Evolutionary conservation across 345 rosid genomes (phyloP), one percentile per base, ranked within the genome.

Genomic region (Streptanthus diversifolius): DNA sequence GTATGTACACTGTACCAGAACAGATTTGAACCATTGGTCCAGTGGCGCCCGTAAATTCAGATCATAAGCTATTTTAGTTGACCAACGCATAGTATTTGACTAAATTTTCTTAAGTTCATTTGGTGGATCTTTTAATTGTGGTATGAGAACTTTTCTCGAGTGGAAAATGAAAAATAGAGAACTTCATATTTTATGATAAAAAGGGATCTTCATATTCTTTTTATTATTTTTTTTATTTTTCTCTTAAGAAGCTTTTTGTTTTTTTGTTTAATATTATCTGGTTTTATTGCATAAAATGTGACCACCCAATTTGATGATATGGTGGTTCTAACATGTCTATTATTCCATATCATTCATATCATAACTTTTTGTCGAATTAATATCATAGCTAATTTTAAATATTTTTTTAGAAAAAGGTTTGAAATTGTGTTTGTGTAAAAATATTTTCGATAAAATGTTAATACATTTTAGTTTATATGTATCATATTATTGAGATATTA

Each of bases 31-130:
- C n/a, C n/a, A n/a, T n/a, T n/a, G n/a, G n/a, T n/a, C 17, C 1
- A 52, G 57, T 52, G 33, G 57, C 33, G 33, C 37, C 45, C 19
- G 64, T 36, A 59, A 59, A 59, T 37, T 59, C 10, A 59, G 64
- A 36, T 59, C 30, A 39, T 21, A 59, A 59, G 27, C 41, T 19
- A 36, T 59, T 59, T 19, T 36, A 59, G 47, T 59, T 59, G 64
- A 59, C 64, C 64, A 19, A 3, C 17, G 12, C 32, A 59, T 59
- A 59, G 47, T 13, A 13, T 37, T 37, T 59, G 17, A 19, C 30
- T 59, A 59, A 54, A 25, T 33, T 25, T 56, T 56, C 25, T 57
- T 57, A 33, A 35, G 43, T 35, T 58, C 63, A 6, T 58, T 19
- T 35, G 29, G 33, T 30, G 63, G 25, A 57, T 57, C 63, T 4